phyloP scores from a whole-genome alignment of 75 land plant genomes.

The Sequoia sempervirens region DNA sequence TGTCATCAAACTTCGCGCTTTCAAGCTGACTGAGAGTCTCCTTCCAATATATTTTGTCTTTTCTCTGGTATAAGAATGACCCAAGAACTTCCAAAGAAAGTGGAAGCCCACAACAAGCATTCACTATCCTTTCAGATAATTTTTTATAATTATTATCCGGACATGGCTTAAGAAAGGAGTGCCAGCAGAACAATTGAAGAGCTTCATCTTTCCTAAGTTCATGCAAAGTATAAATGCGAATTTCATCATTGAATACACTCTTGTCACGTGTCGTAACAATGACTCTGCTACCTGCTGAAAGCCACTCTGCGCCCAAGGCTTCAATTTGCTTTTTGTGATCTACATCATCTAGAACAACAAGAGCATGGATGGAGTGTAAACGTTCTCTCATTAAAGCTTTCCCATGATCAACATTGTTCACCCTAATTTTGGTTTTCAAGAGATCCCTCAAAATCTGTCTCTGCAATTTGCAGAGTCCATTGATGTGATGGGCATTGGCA shows the following conservation, averaged over 20 bases:
- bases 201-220: not conserved
- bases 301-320: not conserved
- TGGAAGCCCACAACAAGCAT: not conserved
- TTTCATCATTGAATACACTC: not conserved
- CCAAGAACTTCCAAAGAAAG: not conserved
- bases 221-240: not conserved
- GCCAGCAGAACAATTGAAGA: not conserved
- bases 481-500: not conserved
- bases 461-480: not conserved
- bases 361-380: not conserved
- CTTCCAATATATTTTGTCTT: not conserved
- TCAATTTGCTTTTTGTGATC: not conserved
- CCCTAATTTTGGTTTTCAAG: not conserved
- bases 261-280: not conserved
- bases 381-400: not conserved
- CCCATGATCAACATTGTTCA: not conserved
- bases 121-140: not conserved
- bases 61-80: not conserved
- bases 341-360: not conserved
- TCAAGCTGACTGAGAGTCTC: not conserved
- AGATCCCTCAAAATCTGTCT: not conserved
- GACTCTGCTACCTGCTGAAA: not conserved
- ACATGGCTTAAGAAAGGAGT: not conserved
- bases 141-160: not conserved
- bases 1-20: not conserved